phyloP scores from a whole-genome alignment of 2,329 filamentous ascomycete species.

The Penicillium sp. region DNA sequence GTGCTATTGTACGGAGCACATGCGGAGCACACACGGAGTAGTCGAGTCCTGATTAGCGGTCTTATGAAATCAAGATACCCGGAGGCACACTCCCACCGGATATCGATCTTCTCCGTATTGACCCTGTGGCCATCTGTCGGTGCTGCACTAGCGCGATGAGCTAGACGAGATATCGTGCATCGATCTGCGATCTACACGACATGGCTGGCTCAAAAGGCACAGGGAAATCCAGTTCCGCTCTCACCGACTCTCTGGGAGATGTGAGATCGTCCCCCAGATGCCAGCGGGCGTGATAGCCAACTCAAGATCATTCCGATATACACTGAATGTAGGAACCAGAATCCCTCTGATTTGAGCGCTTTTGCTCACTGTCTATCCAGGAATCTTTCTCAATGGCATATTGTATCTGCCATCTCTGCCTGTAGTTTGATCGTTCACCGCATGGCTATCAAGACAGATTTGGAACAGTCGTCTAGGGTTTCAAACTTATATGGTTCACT shows the following conservation, averaged over 20 bases:
- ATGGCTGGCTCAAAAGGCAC: neutral
- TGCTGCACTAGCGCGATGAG: neutral
- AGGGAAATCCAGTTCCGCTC: constrained; percentile 1
- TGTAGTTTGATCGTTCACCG: no score
- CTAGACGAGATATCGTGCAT: neutral
- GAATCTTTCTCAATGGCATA: no score
- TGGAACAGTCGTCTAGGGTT: no score
- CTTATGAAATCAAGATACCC: neutral
- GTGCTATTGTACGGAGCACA: neutral
- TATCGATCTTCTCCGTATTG: neutral
- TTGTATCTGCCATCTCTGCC: no score
- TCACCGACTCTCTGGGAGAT: constrained; percentile 12
- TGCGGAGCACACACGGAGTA: no score
- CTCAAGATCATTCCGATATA: no score
- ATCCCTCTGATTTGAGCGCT: no score
- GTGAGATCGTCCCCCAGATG: constrained; percentile 14
- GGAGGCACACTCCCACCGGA: no score
- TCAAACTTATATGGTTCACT: no score
- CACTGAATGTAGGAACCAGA: no score
- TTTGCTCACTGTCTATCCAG: no score
- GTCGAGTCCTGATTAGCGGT: neutral
- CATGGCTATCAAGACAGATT: no score
- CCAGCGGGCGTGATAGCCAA: neutral
- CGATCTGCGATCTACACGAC: constrained; percentile 16
- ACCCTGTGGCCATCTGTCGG: neutral